Evolutionary conservation across 306 rosid genomes (phyloP).

Genomic region (Dryas octopetala): DNA sequence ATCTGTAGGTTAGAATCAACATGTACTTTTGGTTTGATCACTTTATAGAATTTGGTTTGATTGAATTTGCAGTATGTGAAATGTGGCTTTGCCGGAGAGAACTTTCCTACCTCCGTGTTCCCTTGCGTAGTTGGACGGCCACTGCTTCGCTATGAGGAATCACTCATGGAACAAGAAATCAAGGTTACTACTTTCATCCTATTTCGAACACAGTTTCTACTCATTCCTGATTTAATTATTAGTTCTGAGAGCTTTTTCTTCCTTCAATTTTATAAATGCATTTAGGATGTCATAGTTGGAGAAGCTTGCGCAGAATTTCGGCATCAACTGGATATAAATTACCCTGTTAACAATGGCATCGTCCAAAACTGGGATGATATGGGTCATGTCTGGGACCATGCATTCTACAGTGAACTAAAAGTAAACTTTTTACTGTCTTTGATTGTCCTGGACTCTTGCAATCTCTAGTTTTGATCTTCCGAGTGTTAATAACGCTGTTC

Average conservation of each 20-base stretch:
- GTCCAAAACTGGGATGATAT: conserved; percentile 99
- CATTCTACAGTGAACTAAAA: conserved; percentile 81
- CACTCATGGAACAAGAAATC: conserved; percentile 81
- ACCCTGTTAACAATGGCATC: conserved; percentile 91
- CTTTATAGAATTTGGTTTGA: not conserved
- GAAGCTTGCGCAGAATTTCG: conserved; percentile 88
- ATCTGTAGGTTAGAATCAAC: not conserved
- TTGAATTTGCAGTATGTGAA: conserved; percentile 74
- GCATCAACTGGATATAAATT: conserved; percentile 91
- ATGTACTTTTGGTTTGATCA: not conserved
- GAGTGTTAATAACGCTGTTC: not conserved
- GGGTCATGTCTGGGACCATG: conserved; percentile 98
- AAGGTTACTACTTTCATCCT: conserved; percentile 45
- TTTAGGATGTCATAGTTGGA: conserved; percentile 88
- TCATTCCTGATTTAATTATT: conserved; percentile 5
- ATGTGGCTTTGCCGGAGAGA: conserved; percentile 97
- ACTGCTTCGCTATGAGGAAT: conserved; percentile 95
- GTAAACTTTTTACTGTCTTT: conserved; percentile 35
- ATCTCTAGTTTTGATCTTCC: not conserved
- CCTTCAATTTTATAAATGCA: not conserved
- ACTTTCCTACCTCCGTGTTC: conserved; percentile 90
- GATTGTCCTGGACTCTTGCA: conserved; percentile 4
- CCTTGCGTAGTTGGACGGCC: conserved; percentile 99
- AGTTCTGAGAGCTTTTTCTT: conserved; percentile 4
- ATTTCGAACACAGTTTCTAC: not conserved